These are phyloP conservation scores for Penicillium steckii DNA, from an alignment of 495 filamentous ascomycete genomes.

Conservation along the genomic window DNA sequence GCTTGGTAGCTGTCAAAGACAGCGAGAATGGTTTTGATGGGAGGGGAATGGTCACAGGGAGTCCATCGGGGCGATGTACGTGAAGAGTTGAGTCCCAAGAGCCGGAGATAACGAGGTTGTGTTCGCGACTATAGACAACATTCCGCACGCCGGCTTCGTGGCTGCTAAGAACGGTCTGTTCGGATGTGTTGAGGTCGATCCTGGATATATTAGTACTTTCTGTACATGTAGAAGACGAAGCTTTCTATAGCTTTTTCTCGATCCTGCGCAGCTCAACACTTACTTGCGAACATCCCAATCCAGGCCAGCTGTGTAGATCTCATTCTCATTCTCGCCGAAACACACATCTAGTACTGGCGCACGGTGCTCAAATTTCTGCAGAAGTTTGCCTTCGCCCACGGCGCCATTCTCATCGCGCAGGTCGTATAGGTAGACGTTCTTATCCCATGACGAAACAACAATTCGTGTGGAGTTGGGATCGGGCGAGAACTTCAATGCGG, in stretches of 20 bases:
- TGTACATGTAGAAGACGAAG: neutral
- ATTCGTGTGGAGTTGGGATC: slow-evolving; percentile 62
- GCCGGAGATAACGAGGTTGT: slow-evolving; percentile 78
- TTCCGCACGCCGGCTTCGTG: slow-evolving; percentile 77
- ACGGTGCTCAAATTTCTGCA: slow-evolving; percentile 74
- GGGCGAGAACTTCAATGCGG: slow-evolving; percentile 80
- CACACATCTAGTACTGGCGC: slow-evolving; percentile 90
- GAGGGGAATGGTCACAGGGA: slow-evolving; percentile 61
- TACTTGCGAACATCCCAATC: slow-evolving; percentile 82
- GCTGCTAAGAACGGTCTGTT: slow-evolving; percentile 71
- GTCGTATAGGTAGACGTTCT: slow-evolving; percentile 87
- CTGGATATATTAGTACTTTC: slow-evolving; percentile 38
- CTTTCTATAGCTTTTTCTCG: neutral
- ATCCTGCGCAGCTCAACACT: slow-evolving; percentile 10
- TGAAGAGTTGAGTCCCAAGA: slow-evolving; percentile 94
- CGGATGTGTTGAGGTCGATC: slow-evolving; percentile 68
- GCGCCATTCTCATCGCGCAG: slow-evolving; percentile 57
- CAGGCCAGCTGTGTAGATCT: slow-evolving; percentile 80
- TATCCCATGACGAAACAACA: slow-evolving; percentile 93
- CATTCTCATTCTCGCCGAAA: slow-evolving; percentile 75
- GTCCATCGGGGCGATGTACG: slow-evolving; percentile 61
- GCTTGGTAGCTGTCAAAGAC: slow-evolving; percentile 73
- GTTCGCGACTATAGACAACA: slow-evolving; percentile 75
- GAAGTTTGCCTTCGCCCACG: slow-evolving; percentile 56
- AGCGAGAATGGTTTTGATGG: slow-evolving; percentile 86